Base-by-base conservation (phyloP, 2,329 filamentous ascomycete species). In the Metarhizium sp. region DNA sequence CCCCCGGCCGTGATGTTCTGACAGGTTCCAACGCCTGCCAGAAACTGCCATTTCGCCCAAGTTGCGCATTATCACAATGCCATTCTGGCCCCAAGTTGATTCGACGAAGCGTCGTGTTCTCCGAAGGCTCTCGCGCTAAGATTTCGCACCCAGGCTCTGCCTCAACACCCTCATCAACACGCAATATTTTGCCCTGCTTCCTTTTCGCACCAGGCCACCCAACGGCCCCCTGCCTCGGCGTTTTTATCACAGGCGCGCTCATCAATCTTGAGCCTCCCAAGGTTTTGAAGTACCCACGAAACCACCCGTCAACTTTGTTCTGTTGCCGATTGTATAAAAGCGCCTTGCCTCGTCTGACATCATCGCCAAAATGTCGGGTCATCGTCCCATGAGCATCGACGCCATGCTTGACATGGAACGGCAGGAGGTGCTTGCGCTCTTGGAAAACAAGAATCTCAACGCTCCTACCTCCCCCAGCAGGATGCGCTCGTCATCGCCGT, bases 391-490 rank as follows among this genome's bases (percentile, higher is more conserved):
- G 85, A 90, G 87, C 65, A 81, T 92, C 65, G 88, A 90, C 72
- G 81, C 86, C 51, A 82, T 85, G 61, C 77, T 91, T 59, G 88
- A 91, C 66, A 85, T 90, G 74, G 88, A 92, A 75, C 81, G 87
- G 59, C 77, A 78, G 59, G 87, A 90, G 71, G 84, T 91, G 43
- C 75, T 90, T 61, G 84, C 83, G 50, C 74, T 90, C 58, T 75
- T 90, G 46, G 84, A 87, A 67, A 78, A 78, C 48, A 74, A 72
- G 52, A 63, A 62, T 59, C 63, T 63, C 53, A 55, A 60, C 2
- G 65, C 68, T 11, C 45, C 56, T 32, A 66, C 67, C 25, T 65
- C 72, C 14, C 62, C 70, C 7, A 63, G 66, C 5, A 69, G 74
- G 25, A 66, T 64, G 62, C 73, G 78, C 61, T 77, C 78, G 46